Conservation (phyloP, 345 rosid genomes). For the Pelargonium nanum region DNA sequence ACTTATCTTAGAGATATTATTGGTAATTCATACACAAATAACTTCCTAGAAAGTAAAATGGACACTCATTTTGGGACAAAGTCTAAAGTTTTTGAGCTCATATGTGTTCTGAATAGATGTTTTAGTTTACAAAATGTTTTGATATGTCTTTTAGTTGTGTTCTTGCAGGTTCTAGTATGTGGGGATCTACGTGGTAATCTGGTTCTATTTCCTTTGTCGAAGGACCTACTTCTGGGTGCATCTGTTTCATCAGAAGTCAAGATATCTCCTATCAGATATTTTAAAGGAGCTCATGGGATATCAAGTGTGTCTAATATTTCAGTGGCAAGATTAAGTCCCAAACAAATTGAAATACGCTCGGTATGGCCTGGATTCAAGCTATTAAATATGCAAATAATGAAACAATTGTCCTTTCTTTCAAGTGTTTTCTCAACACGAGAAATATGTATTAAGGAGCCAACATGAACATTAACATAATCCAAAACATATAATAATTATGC, state of each 20-base stretch:
- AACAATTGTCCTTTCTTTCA: no score
- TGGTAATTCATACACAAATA: no score
- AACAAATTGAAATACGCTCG: constrained; percentile 62
- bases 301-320: constrained; percentile 69
- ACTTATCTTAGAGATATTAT: no score
- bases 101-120: not conserved
- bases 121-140: no score
- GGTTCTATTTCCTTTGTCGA: constrained; percentile 57
- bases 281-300: constrained; percentile 96
- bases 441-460: constrained; percentile 8
- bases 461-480: not conserved
- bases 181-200: constrained; percentile 95
- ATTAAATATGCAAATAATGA: constrained; percentile 8
- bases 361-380: constrained; percentile 30
- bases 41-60: no score
- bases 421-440: not conserved
- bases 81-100: constrained; percentile 2
- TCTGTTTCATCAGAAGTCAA: constrained; percentile 24
- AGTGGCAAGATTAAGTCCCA: constrained; percentile 36
- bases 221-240: constrained; percentile 28
- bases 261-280: constrained; percentile 53
- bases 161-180: constrained; percentile 71
- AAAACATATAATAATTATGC: not conserved
- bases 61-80: no score
- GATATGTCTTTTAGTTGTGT: not conserved